phyloP scores from a whole-genome alignment of 768 basidiomycete species.

The Rhodocollybia butyracea region DNA sequence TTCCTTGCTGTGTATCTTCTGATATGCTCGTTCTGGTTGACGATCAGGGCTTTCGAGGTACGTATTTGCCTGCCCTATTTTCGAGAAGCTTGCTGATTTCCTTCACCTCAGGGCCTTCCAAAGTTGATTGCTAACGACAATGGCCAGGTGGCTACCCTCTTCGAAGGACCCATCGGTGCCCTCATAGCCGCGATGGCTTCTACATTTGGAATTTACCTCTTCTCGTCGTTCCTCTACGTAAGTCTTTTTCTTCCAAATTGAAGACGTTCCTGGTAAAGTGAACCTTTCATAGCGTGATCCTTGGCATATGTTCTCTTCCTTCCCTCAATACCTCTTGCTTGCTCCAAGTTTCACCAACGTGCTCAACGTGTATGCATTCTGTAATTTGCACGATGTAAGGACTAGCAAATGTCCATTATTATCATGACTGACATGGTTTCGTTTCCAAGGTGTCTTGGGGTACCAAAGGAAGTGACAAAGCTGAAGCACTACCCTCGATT shows the following conservation, averaged over 20 bases:
- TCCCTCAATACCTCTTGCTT: slow-evolving; percentile 85
- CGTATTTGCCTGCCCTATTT: slow-evolving; percentile 15
- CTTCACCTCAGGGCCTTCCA: slow-evolving; percentile 48
- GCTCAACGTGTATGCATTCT: slow-evolving; percentile 95
- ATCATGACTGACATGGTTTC: background rate
- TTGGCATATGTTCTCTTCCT: slow-evolving; percentile 97
- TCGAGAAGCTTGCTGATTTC: background rate
- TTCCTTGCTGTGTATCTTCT: slow-evolving; percentile 81
- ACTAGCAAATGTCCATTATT: background rate
- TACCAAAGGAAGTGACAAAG: slow-evolving; percentile 94
- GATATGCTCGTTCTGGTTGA: slow-evolving; percentile 84
- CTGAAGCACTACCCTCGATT: slow-evolving; percentile 85
- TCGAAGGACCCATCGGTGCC: slow-evolving; percentile 74
- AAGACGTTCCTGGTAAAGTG: slow-evolving; percentile 3
- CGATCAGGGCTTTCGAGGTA: slow-evolving; percentile 74
- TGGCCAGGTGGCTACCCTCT: slow-evolving; percentile 58
- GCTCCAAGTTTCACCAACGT: slow-evolving; percentile 95
- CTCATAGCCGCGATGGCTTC: slow-evolving; percentile 85
- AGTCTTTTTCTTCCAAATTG: slow-evolving; percentile 26
- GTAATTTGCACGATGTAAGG: slow-evolving; percentile 87
- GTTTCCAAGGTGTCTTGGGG: slow-evolving; percentile 78
- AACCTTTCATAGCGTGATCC: slow-evolving; percentile 69
- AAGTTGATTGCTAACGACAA: slow-evolving; percentile 40
- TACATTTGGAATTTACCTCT: slow-evolving; percentile 86
- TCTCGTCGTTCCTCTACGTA: slow-evolving; percentile 83